phyloP scores from a whole-genome alignment of 129 eudicot species.

The Arctium lappa region DNA sequence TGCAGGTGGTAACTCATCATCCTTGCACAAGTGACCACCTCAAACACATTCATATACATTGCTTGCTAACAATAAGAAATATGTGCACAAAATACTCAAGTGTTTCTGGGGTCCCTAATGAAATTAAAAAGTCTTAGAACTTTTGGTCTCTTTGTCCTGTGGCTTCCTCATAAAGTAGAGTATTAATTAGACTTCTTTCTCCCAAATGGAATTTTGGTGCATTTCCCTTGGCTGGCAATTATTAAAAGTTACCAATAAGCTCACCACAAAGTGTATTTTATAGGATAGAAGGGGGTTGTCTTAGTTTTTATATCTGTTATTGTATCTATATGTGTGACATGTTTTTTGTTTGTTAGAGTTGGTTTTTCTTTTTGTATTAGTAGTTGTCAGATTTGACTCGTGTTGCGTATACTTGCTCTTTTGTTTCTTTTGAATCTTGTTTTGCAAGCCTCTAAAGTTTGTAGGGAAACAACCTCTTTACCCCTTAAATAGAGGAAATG shows the following conservation, averaged over 20 bases:
- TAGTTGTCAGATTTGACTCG: not conserved
- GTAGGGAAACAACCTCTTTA: too few relatives aligned
- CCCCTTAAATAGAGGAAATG: not conserved
- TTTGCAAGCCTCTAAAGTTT: too few relatives aligned
- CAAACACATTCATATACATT: constrained; percentile 19
- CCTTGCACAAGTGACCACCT: constrained; percentile 26
- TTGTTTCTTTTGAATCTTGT: too few relatives aligned
- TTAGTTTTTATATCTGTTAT: not conserved
- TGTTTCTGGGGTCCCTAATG: constrained; percentile 3
- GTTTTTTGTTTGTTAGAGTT: not conserved
- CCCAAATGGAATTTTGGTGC: not conserved
- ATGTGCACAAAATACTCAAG: constrained; percentile 6
- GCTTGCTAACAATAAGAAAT: constrained; percentile 14
- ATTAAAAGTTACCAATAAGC: not conserved
- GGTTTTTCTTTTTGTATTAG: not conserved
- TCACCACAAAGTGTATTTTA: not conserved
- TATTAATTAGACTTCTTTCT: not conserved
- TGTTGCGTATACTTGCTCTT: too few relatives aligned
- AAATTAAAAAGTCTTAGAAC: not conserved
- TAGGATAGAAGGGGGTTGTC: not conserved
- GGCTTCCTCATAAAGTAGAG: not conserved
- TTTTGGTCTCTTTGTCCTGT: constrained; percentile 13
- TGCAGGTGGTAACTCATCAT: constrained; percentile 20
- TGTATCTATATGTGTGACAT: not conserved
- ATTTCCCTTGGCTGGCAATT: not conserved